A percentile compares a stretch with the other conserved stretches of the same genome.
Conservation (phyloP, 1,284 basidiomycete genomes). For the Violaceomyces palustris region DNA sequence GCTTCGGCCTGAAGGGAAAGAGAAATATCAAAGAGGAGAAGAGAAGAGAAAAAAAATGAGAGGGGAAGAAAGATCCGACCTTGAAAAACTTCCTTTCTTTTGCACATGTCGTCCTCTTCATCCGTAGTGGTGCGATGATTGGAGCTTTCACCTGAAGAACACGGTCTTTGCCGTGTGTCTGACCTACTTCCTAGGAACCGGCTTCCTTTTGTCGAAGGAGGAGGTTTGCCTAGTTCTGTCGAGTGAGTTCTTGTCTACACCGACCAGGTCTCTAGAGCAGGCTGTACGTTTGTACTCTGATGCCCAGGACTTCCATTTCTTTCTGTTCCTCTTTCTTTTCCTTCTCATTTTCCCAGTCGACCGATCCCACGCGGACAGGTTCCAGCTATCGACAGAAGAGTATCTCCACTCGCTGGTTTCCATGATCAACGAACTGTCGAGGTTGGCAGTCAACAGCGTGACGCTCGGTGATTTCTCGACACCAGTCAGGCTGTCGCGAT, state of each 20-base stretch:
- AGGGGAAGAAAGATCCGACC: too few relatives aligned
- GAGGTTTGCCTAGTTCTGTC: constrained; percentile 17
- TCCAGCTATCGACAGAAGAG: constrained; percentile 40
- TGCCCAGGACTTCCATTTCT: too few relatives aligned
- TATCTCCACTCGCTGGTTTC: constrained; percentile 44
- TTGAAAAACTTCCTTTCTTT: too few relatives aligned
- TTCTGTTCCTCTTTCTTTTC: neutral
- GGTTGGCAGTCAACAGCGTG: constrained; percentile 31
- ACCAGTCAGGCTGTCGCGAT: constrained; percentile 31
- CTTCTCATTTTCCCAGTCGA: constrained; percentile 1
- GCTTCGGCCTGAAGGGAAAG: too few relatives aligned
- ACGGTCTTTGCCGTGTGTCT: constrained; percentile 10
- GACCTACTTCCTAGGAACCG: constrained; percentile 18
- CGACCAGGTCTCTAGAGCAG: too few relatives aligned
- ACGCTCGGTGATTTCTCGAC: constrained; percentile 38
- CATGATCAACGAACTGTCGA: constrained; percentile 41
- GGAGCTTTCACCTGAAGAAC: constrained; percentile 8
- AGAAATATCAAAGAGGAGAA: too few relatives aligned
- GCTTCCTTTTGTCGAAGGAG: constrained; percentile 24
- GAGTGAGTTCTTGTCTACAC: constrained; percentile 6
- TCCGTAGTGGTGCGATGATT: constrained; percentile 17
- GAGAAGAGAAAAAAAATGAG: too few relatives aligned
- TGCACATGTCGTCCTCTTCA: too few relatives aligned
- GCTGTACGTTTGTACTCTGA: too few relatives aligned
- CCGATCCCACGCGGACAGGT: neutral